Evolutionary conservation across 352 stramenopile genomes (phyloP), one percentile per base, ranked within the genome.

Genomic region (Pythium utonaiense): DNA sequence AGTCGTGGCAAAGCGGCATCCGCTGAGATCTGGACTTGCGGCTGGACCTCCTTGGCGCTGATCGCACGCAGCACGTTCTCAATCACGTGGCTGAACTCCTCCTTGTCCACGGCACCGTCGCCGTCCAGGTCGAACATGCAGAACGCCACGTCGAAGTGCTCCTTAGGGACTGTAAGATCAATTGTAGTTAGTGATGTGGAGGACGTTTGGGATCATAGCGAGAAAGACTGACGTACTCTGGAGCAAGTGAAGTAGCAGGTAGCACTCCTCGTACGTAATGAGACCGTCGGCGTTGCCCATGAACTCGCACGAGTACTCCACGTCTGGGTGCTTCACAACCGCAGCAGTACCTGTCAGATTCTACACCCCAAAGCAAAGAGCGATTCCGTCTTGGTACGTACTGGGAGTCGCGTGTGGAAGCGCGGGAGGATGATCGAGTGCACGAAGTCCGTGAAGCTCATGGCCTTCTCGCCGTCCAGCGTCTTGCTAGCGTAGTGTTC

Each of bases 381-480:
- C 9, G 13, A 45, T 24, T 1, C 6, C 24, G n/a, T 33, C 31
- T 28, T 7, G 3, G 12, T 21, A 62, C 55, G 27, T 67, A 91
- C 80, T 30, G 81, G 80, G 7, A 68, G 41, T 27, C 75, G 70
- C 25, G 83, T 66, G 62, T 80, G 81, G 67, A 91, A 91, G 60
- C 82, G 81, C 14, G 80, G 78, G 12, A 93, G 66, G 25, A 88
- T 75, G 34, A 90, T 70, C 51, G 83, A 89, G 57, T 90, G 80
- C 48, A 93, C 48, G 55, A 93, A 93, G 69, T 91, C 75, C 16
- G 83, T 91, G 63, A 89, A 91, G n/a, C 67, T 93, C 83, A 93
- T 91, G 48, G 60, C 74, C 30, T 71, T 71, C 21, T 63, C 63
- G 0, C 47, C 30, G 2, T 71, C 63, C 28, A 89, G 57, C 24